A percentile compares a stretch with the other conserved stretches of the same genome.
Evolutionary conservation across 441 rosid genomes (phyloP).

Genomic region (Erodium moschatum): DNA sequence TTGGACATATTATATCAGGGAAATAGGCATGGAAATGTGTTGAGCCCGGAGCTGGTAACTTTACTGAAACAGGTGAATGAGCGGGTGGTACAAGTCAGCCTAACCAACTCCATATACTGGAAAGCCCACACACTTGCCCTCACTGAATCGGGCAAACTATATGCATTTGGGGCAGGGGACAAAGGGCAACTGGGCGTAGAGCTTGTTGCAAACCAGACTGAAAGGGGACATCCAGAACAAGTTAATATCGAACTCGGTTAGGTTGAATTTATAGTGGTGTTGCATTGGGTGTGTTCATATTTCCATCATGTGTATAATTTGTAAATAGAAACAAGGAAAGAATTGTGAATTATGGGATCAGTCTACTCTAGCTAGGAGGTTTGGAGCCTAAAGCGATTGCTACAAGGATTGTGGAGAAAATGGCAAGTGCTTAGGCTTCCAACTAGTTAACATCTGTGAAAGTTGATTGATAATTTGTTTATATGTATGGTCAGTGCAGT

Average conservation of each 20-base stretch:
- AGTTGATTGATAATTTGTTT: conserved; percentile 25
- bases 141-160: conserved; percentile 74
- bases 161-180: conserved; percentile 84
- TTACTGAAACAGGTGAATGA: conserved; percentile 68
- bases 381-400: conserved; percentile 1
- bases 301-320: conserved; percentile 29
- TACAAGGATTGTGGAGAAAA: no score
- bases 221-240: conserved; percentile 58
- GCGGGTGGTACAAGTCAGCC: conserved; percentile 72
- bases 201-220: conserved; percentile 51
- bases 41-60: conserved; percentile 64
- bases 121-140: conserved; percentile 91
- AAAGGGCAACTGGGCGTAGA: conserved; percentile 91
- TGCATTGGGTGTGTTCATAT: conserved; percentile 44
- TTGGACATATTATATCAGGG: conserved; percentile 31
- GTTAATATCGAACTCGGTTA: conserved; percentile 61
- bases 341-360: conserved; percentile 30
- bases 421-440: conserved; percentile 16
- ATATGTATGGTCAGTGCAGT: conserved; percentile 24
- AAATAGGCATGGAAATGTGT: conserved; percentile 51
- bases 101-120: conserved; percentile 74
- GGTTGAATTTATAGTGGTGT: conserved; percentile 17
- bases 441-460: conserved; percentile 37
- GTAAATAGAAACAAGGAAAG: conserved; percentile 44
- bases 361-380: conserved; percentile 29